These are phyloP conservation scores for Arthrobotrys sphaeroides DNA, from an alignment of 2,329 filamentous ascomycete species.

Conservation along the genomic window DNA sequence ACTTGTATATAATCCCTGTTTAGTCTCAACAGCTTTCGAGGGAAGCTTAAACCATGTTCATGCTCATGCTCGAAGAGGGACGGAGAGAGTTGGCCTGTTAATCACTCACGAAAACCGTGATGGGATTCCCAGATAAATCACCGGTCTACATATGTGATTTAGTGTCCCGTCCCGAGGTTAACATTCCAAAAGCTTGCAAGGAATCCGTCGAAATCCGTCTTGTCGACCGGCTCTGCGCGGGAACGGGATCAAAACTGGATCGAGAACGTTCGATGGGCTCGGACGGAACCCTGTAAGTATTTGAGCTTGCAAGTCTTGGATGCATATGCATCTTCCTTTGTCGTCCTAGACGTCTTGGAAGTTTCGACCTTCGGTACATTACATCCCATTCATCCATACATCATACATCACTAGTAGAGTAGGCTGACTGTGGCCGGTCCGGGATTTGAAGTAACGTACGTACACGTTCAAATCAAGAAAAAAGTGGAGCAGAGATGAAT, in stretches of 20 bases:
- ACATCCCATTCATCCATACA: no score
- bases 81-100: no score
- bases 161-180: slow-evolving; percentile 32
- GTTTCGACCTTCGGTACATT: background rate
- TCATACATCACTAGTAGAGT: background rate
- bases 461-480: background rate
- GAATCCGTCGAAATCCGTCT: slow-evolving; percentile 29
- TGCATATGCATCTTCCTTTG: slow-evolving; percentile 35
- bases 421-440: slow-evolving; percentile 33
- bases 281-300: slow-evolving; percentile 25
- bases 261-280: slow-evolving; percentile 26
- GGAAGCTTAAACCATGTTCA: slow-evolving; percentile 1
- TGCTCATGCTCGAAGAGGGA: background rate
- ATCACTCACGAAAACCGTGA: slow-evolving; percentile 50
- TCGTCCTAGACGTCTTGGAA: background rate
- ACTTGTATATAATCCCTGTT: slow-evolving; percentile 47
- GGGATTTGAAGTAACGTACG: background rate
- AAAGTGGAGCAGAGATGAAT: slow-evolving; percentile 22
- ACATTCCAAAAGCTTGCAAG: background rate
- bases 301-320: slow-evolving; percentile 28
- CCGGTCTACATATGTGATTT: background rate
- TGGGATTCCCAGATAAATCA: slow-evolving; percentile 9
- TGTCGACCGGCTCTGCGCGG: slow-evolving; percentile 34
- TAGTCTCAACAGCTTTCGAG: slow-evolving; percentile 2
- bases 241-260: slow-evolving; percentile 26